Conservation (phyloP, 352 stramenopile species). For the Globisporangium acanthophoron region DNA sequence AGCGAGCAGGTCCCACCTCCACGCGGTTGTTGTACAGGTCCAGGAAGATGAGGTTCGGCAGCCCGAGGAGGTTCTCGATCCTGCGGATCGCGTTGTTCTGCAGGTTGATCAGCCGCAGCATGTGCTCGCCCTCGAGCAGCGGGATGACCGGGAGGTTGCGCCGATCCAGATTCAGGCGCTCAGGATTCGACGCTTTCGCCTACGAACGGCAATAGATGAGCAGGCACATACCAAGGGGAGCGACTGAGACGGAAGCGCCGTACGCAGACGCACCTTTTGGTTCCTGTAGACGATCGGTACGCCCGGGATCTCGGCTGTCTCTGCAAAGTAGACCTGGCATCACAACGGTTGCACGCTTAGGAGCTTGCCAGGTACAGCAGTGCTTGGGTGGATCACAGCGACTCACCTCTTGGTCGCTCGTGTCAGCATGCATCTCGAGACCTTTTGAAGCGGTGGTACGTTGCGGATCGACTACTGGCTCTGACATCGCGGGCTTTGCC, state of each 20-base stretch:
- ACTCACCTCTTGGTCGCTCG: conserved; percentile 39
- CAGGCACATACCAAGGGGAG: background rate
- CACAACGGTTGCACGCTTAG: background rate
- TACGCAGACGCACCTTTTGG: conserved; percentile 34
- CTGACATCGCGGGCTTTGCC: background rate
- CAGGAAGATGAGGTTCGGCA: conserved; percentile 91
- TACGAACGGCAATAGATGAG: conserved; percentile 4
- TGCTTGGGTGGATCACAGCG: background rate
- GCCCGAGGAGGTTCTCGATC: conserved; percentile 80
- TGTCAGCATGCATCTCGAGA: conserved; percentile 12
- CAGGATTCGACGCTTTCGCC: conserved; percentile 62
- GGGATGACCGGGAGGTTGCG: conserved; percentile 74
- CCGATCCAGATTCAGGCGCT: conserved; percentile 88
- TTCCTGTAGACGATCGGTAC: conserved; percentile 71
- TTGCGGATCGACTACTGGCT: conserved; percentile 1
- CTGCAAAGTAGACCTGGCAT: conserved; percentile 63
- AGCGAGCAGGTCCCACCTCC: conserved; percentile 30
- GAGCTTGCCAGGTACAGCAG: background rate
- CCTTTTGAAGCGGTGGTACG: background rate
- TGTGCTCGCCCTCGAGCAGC: conserved; percentile 86
- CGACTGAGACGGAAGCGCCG: background rate
- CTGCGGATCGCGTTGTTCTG: conserved; percentile 88
- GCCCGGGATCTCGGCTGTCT: conserved; percentile 57
- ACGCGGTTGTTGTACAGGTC: conserved; percentile 93
- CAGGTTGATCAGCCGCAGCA: conserved; percentile 86